Conservation (phyloP, 1,284 basidiomycete species). For the Irpex rosettiformis region DNA sequence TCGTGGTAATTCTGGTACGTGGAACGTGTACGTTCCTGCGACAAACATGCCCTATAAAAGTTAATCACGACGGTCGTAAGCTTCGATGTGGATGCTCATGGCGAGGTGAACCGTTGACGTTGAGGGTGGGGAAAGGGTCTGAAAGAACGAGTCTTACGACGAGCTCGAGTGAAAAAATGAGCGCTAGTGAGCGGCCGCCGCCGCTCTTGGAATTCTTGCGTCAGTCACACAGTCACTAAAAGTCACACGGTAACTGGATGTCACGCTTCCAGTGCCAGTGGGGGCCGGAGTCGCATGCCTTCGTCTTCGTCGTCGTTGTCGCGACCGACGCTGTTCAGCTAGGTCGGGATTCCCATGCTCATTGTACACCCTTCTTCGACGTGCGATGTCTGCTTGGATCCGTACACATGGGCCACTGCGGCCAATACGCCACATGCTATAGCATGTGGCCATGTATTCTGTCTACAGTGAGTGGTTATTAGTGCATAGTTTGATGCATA, state of each 20-base stretch:
- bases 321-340: background rate
- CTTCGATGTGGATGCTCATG: background rate
- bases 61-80: background rate
- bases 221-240: background rate
- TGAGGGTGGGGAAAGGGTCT: background rate
- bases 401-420: slow-evolving; percentile 45
- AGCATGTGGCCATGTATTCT: slow-evolving; percentile 70
- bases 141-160: background rate
- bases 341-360: slow-evolving; percentile 32
- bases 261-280: background rate
- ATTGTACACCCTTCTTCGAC: slow-evolving; percentile 60
- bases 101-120: background rate
- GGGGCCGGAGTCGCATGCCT: background rate
- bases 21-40: background rate
- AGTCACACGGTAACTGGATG: background rate
- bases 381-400: slow-evolving; percentile 68
- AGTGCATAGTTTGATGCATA: background rate
- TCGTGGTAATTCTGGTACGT: background rate
- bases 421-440: slow-evolving; percentile 57
- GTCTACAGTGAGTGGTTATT: slow-evolving; percentile 45
- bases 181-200: too few relatives aligned
- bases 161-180: too few relatives aligned
- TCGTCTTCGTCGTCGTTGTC: background rate
- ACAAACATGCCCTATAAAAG: background rate
- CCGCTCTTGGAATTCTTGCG: too few relatives aligned